Conservation (phyloP, 164 flowering plant genomes). For the Protea cynaroides region DNA sequence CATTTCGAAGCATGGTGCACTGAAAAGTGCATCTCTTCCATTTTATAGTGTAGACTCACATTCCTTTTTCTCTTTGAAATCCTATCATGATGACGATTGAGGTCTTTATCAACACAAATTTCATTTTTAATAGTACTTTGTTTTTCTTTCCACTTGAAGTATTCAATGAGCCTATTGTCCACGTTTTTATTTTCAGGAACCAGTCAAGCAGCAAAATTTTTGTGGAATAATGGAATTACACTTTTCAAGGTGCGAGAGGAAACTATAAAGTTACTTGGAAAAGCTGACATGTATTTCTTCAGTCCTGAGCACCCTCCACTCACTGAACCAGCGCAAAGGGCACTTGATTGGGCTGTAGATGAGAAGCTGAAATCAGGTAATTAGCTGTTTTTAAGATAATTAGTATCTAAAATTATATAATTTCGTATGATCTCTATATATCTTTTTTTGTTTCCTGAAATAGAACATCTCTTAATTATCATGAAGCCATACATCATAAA, state of each 20-base stretch:
- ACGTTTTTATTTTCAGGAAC: conserved; percentile 41
- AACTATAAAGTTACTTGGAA: conserved; percentile 52
- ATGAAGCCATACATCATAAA: too few species aligned
- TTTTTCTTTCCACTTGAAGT: too few species aligned
- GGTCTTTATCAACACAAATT: too few species aligned
- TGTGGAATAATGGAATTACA: conserved; percentile 63
- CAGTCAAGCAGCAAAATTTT: conserved; percentile 50
- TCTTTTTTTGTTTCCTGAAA: background rate
- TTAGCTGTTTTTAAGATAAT: background rate
- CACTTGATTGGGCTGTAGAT: conserved; percentile 80
- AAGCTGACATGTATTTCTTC: conserved; percentile 34
- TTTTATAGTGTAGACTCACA: too few species aligned
- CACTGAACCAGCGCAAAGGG: conserved; percentile 73
- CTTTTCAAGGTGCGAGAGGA: conserved; percentile 67
- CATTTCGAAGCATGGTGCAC: too few species aligned
- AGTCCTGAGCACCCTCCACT: conserved; percentile 73
- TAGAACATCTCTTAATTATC: background rate
- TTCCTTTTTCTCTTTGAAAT: background rate
- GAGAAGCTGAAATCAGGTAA: conserved; percentile 73
- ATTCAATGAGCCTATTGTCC: background rate
- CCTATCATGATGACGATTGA: background rate
- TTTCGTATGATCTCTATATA: background rate
- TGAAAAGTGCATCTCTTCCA: too few species aligned
- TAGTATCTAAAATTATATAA: too few species aligned
- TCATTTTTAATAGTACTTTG: too few species aligned